These are phyloP conservation scores for Diplodia mutila DNA, from an alignment of 2,329 filamentous ascomycete species.

Conservation along the genomic window DNA sequence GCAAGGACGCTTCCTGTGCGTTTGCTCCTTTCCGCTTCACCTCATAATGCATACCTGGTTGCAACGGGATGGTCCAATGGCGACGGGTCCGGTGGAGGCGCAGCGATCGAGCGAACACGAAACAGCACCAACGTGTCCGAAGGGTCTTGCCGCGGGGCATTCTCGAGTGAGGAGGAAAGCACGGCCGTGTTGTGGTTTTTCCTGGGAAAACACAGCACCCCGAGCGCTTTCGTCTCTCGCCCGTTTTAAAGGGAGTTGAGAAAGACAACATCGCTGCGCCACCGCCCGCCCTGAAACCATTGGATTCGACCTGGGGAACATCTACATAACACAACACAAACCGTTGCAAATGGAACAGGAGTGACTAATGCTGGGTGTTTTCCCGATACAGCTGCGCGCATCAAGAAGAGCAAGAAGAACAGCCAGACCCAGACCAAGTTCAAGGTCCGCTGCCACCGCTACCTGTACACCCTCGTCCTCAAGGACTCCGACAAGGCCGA, in stretches of 20 bases:
- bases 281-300: background rate
- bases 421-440: slow-evolving; percentile 97
- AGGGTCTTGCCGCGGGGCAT: background rate
- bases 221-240: background rate
- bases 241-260: background rate
- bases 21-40: slow-evolving; percentile 40
- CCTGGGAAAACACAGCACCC: background rate
- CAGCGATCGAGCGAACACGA: background rate
- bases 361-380: background rate
- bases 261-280: background rate
- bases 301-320: background rate
- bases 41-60: background rate
- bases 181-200: background rate
- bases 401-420: slow-evolving; percentile 87
- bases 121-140: background rate
- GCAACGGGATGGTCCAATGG: background rate
- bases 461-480: slow-evolving; percentile 97
- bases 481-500: slow-evolving; percentile 99
- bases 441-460: slow-evolving; percentile 98
- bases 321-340: background rate
- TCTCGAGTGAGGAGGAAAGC: background rate
- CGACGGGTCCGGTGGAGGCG: background rate
- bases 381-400: slow-evolving; percentile 52
- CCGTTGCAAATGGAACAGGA: no score
- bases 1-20: slow-evolving; percentile 99